These are phyloP conservation scores for Aspergillus persii DNA, from an alignment of 2,329 filamentous ascomycete species.

Conservation along the genomic window DNA sequence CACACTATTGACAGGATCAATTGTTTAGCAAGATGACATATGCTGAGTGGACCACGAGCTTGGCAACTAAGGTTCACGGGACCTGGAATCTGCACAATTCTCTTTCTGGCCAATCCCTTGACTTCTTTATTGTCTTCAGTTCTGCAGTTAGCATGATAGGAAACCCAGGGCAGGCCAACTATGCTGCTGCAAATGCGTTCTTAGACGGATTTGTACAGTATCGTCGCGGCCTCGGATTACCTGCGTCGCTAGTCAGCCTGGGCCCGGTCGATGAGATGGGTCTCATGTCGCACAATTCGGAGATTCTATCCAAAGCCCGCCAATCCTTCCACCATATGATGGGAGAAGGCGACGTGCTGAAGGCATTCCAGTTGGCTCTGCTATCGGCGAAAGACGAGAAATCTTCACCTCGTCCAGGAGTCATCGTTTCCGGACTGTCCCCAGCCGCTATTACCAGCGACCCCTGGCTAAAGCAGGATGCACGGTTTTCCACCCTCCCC, in stretches of 20 bases:
- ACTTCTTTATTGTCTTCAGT: constrained; percentile 21
- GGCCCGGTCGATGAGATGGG: constrained; percentile 27
- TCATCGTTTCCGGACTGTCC: neutral
- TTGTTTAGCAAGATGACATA: constrained; percentile 12
- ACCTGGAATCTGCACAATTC: constrained; percentile 17
- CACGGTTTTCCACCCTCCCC: constrained; percentile 1
- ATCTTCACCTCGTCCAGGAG: neutral
- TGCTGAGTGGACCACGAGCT: constrained; percentile 6
- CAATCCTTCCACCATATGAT: neutral
- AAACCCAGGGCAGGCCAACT: constrained; percentile 40
- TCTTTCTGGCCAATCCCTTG: constrained; percentile 4
- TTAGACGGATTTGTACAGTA: constrained; percentile 28
- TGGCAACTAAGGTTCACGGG: constrained; percentile 11
- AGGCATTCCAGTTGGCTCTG: constrained; percentile 3
- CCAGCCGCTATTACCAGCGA: neutral
- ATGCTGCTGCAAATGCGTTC: constrained; percentile 40
- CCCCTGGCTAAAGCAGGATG: constrained; percentile 4
- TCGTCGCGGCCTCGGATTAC: constrained; percentile 18
- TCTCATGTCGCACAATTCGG: constrained; percentile 9
- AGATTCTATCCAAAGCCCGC: neutral
- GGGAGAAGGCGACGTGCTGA: constrained; percentile 5
- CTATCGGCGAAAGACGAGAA: neutral
- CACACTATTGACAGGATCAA: constrained; percentile 9
- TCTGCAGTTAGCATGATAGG: constrained; percentile 33
- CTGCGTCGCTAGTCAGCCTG: constrained; percentile 17